These are phyloP conservation scores for Moelleriella libera DNA, from an alignment of 2,329 filamentous ascomycete genomes.

Conservation along the genomic window DNA sequence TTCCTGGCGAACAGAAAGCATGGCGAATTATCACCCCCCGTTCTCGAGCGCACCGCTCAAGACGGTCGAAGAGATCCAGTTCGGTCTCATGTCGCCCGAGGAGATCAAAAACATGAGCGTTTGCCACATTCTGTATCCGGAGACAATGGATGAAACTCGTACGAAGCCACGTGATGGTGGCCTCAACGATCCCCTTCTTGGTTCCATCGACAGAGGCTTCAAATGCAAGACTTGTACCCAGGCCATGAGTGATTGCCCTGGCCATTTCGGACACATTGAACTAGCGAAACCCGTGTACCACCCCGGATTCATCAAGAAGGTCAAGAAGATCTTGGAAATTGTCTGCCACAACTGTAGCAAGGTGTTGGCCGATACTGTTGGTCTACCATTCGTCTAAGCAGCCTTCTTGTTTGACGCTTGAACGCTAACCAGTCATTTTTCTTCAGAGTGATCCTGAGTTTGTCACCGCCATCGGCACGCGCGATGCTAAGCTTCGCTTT, in stretches of 20 bases:
- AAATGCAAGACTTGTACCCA: conserved; percentile 95
- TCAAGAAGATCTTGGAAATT: conserved; percentile 97
- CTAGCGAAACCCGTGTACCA: conserved; percentile 94
- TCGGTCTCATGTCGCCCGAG: conserved; percentile 91
- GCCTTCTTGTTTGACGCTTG: conserved; percentile 32
- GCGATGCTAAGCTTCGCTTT: conserved; percentile 91
- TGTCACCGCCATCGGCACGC: conserved; percentile 62
- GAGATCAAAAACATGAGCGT: conserved; percentile 99
- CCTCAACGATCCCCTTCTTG: conserved; percentile 88
- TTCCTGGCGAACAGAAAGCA: conserved; percentile 30
- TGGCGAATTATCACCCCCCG: conserved; percentile 85
- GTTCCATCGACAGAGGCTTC: conserved; percentile 90
- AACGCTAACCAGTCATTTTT: conserved; percentile 42
- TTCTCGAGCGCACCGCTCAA: conserved; percentile 92
- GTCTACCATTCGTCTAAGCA: conserved; percentile 45
- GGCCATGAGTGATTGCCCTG: conserved; percentile 88
- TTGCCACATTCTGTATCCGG: conserved; percentile 89
- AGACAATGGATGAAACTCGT: conserved; percentile 96
- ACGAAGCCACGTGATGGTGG: conserved; percentile 82
- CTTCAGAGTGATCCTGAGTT: conserved; percentile 73
- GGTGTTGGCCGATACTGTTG: conserved; percentile 94
- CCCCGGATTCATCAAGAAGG: conserved; percentile 90
- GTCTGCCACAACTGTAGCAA: conserved; percentile 99
- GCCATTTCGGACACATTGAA: conserved; percentile 98
- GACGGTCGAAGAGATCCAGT: conserved; percentile 98